Conservation (phyloP, 2,329 filamentous ascomycete species). For the Fusarium buharicum region DNA sequence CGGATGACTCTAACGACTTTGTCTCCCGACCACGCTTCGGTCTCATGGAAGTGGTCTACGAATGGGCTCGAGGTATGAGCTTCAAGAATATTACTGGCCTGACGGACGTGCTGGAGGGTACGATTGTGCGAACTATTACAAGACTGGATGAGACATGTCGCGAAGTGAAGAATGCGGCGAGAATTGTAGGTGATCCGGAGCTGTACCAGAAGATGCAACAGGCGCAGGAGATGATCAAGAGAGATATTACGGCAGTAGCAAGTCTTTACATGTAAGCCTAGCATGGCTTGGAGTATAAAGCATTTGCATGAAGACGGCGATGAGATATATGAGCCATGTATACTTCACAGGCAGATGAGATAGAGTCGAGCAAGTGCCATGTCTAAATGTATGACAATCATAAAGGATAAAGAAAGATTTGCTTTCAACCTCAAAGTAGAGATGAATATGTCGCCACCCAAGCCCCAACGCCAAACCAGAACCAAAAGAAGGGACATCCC, state of each 20-base stretch:
- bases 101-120: conserved; percentile 96
- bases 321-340: background rate
- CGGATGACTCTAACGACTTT: conserved; percentile 93
- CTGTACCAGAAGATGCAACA: conserved; percentile 97
- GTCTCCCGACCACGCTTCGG: conserved; percentile 88
- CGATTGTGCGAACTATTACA: conserved; percentile 95
- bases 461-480: conserved; percentile 41
- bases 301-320: background rate
- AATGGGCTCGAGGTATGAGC: conserved; percentile 97
- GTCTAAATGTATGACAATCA: conserved; percentile 26
- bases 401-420: conserved; percentile 16
- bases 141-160: conserved; percentile 94
- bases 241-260: conserved; percentile 91
- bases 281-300: conserved; percentile 2
- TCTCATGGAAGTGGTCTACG: conserved; percentile 96
- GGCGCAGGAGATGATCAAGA: conserved; percentile 97
- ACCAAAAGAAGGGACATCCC: conserved; percentile 27
- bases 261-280: conserved; percentile 83
- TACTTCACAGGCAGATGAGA: background rate
- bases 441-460: conserved; percentile 31
- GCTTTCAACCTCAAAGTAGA: conserved; percentile 16
- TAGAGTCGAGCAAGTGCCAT: background rate
- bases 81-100: conserved; percentile 98
- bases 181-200: conserved; percentile 93
- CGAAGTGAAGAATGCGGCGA: conserved; percentile 96